These are phyloP conservation scores for Eutypella sp. DNA, from an alignment of 2,329 filamentous ascomycete genomes.

Conservation along the genomic window DNA sequence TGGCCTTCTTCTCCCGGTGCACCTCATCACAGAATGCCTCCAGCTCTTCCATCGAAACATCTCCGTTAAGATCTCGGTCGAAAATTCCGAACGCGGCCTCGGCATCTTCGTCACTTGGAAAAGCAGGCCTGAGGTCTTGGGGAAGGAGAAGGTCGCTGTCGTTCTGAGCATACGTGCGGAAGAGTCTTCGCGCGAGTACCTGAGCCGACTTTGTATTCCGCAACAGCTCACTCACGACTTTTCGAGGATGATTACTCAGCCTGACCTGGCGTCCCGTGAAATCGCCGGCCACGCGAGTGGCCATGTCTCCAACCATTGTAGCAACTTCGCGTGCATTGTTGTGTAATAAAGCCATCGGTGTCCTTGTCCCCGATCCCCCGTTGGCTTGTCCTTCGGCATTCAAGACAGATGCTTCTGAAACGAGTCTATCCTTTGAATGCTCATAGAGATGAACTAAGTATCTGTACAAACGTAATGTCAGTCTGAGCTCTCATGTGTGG, in stretches of 20 bases:
- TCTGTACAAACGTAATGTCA: conserved; percentile 12
- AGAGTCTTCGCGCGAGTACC: conserved; percentile 79
- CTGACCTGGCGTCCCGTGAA: conserved; percentile 74
- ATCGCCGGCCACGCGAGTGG: conserved; percentile 74
- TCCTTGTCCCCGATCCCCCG: conserved; percentile 57
- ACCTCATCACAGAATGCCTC: conserved; percentile 93
- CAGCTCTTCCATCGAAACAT: conserved; percentile 92
- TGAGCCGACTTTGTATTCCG: conserved; percentile 69
- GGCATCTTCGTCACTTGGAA: conserved; percentile 78
- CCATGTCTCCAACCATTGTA: conserved; percentile 78
- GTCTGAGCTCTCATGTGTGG: not conserved
- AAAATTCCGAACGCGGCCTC: conserved; percentile 88
- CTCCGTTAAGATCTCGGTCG: conserved; percentile 93
- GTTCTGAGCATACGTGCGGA: conserved; percentile 75
- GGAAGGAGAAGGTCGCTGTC: conserved; percentile 71
- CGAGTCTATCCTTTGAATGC: conserved; percentile 71
- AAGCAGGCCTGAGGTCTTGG: conserved; percentile 74
- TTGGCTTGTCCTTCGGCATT: conserved; percentile 28
- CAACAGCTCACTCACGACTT: conserved; percentile 77
- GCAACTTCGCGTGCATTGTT: conserved; percentile 71
- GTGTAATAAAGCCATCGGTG: conserved; percentile 68
- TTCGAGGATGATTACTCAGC: conserved; percentile 68
- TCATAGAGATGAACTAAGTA: conserved; percentile 54
- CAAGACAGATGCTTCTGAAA: conserved; percentile 47
- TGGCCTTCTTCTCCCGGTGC: conserved; percentile 89